phyloP scores from a whole-genome alignment of 176 grass and related monocot species.

The Rhipidocladum racemiflorum region DNA sequence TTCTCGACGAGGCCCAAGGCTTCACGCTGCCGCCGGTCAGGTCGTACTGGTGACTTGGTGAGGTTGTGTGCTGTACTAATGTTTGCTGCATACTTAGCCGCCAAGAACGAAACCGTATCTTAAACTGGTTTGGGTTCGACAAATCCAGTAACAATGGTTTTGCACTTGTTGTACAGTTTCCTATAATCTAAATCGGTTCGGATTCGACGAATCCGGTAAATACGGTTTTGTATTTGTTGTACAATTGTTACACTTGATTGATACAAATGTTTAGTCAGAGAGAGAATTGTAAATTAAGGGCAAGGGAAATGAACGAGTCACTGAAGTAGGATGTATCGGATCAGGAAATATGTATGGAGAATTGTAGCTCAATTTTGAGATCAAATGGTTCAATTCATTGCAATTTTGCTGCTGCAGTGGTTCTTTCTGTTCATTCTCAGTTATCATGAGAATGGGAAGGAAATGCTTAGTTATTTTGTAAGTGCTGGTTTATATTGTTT shows the following conservation, averaged over 20 bases:
- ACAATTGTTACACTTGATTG: neutral
- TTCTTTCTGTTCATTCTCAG: no score
- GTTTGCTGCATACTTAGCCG: no score
- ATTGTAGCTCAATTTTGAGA: constrained; percentile 6
- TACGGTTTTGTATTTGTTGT: neutral
- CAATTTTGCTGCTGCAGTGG: neutral
- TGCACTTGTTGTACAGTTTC: no score
- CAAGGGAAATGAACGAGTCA: neutral
- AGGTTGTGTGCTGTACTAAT: neutral
- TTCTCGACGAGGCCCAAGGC: constrained; percentile 31
- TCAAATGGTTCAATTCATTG: neutral
- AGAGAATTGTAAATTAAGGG: constrained; percentile 27
- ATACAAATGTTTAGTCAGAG: neutral
- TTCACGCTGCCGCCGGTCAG: constrained; percentile 37
- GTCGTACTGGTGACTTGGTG: constrained; percentile 18
- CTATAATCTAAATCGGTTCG: no score
- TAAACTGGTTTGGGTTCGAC: no score
- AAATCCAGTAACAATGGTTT: no score
- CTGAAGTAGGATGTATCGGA: neutral
- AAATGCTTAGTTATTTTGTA: neutral
- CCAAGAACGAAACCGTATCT: no score
- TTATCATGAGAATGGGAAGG: neutral
- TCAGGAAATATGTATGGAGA: neutral
- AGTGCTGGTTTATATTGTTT: neutral
- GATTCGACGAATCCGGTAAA: no score